Conservation (phyloP, 129 eudicot species). For the Cynara cardunculus region DNA sequence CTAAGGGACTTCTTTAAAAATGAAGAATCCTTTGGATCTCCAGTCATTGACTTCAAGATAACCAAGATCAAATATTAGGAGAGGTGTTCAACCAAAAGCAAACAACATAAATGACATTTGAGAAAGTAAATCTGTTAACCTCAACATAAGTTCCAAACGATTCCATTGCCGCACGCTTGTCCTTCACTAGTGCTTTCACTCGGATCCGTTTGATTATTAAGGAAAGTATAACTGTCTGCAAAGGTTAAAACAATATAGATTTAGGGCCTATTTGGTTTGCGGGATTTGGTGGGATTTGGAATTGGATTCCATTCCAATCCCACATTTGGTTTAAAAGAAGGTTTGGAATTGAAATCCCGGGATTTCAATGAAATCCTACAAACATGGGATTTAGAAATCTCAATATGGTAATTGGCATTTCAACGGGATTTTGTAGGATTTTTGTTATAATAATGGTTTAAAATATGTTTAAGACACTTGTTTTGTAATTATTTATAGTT, state of each 20-base stretch:
- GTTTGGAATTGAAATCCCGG: too few relatives aligned
- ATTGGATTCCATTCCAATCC: too few relatives aligned
- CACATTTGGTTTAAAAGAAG: too few relatives aligned
- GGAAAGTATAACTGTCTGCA: constrained; percentile 75
- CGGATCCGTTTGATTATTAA: constrained; percentile 76
- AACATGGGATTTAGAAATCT: too few relatives aligned
- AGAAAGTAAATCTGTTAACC: constrained; percentile 41
- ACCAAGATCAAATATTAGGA: constrained; percentile 12
- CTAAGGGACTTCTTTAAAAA: constrained; percentile 65
- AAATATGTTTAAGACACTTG: too few relatives aligned
- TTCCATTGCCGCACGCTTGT: constrained; percentile 81
- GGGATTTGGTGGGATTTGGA: too few relatives aligned
- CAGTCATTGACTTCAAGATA: constrained; percentile 55
- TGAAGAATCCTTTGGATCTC: constrained; percentile 60
- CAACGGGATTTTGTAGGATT: too few relatives aligned
- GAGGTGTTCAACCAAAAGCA: not conserved
- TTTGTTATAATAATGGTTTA: too few relatives aligned
- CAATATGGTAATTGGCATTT: too few relatives aligned
- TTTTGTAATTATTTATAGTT: too few relatives aligned
- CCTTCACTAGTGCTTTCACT: constrained; percentile 93
- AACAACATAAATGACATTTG: not conserved
- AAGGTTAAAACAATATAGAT: constrained; percentile 4
- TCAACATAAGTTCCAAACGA: constrained; percentile 96
- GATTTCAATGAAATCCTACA: too few relatives aligned
- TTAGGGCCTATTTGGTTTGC: too few relatives aligned